Percentiles rank a stretch among this genome's conserved stretches.
These are phyloP conservation scores for Epichloe sylvatica DNA, from an alignment of 2,329 filamentous ascomycete genomes.

Conservation along the genomic window DNA sequence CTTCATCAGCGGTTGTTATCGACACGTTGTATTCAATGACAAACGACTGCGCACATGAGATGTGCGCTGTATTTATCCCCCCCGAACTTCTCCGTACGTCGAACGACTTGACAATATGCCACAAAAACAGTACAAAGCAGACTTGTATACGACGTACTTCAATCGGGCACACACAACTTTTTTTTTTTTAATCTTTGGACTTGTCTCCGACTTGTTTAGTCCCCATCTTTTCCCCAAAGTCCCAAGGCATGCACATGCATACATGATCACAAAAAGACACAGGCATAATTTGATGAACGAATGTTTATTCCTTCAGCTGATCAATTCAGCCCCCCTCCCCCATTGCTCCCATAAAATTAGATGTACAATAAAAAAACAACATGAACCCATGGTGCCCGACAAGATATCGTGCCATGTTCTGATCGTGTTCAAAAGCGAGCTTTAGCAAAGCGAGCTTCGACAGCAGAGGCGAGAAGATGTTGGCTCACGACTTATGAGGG, in stretches of 20 bases:
- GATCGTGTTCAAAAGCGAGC: not conserved
- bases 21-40: too few species aligned
- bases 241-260: not conserved
- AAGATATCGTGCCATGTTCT: not conserved
- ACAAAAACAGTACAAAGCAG: too few species aligned
- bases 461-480: not conserved
- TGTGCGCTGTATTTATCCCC: too few species aligned
- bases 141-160: not conserved
- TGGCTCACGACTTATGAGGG: too few species aligned
- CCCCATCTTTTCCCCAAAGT: too few species aligned
- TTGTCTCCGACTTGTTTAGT: not conserved
- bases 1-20: too few species aligned
- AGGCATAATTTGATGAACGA: slow-evolving; percentile 2
- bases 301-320: slow-evolving; percentile 7
- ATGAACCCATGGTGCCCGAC: slow-evolving; percentile 1
- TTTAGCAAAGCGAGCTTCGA: not conserved
- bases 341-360: slow-evolving; percentile 10
- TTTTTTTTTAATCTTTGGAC: not conserved
- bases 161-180: too few species aligned
- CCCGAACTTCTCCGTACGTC: too few species aligned
- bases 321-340: slow-evolving; percentile 6
- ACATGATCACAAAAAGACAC: not conserved
- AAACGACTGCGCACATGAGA: too few species aligned
- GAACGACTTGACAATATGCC: too few species aligned
- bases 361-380: slow-evolving; percentile 13